Conservation (phyloP, 1,284 basidiomycete genomes). For the Ceratobasidium sp. region DNA sequence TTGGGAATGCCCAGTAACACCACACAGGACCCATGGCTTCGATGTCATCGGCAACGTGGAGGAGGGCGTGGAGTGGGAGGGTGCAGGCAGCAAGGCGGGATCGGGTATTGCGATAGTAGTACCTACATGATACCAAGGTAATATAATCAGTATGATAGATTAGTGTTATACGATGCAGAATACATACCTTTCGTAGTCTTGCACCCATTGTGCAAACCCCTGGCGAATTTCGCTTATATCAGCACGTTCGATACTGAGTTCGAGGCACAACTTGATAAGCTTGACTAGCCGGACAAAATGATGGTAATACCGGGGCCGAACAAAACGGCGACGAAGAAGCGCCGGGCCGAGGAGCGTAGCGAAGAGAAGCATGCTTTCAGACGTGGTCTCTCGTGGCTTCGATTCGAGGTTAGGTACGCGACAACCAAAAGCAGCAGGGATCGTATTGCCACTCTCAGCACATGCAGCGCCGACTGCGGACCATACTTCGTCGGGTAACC, state of each 20-base stretch:
- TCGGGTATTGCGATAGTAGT: slow-evolving; percentile 60
- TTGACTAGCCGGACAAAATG: slow-evolving; percentile 62
- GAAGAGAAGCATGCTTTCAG: slow-evolving; percentile 61
- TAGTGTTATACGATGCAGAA: slow-evolving; percentile 56
- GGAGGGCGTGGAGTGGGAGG: slow-evolving; percentile 61
- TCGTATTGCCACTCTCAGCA: slow-evolving; percentile 54
- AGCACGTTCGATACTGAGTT: slow-evolving; percentile 58
- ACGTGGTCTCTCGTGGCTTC: slow-evolving; percentile 55
- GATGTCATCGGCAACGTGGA: slow-evolving; percentile 58
- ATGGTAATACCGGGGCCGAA: slow-evolving; percentile 57
- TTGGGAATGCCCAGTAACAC: slow-evolving; percentile 62
- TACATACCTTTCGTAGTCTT: slow-evolving; percentile 61
- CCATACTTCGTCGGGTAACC: neutral
- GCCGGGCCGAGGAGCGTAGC: slow-evolving; percentile 60
- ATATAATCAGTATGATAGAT: neutral
- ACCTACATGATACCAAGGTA: slow-evolving; percentile 52
- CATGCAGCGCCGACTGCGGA: slow-evolving; percentile 56
- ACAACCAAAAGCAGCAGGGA: slow-evolving; percentile 61
- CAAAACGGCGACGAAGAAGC: slow-evolving; percentile 57
- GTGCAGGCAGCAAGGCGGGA: slow-evolving; percentile 58
- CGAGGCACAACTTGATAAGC: slow-evolving; percentile 60
- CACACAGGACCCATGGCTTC: slow-evolving; percentile 54
- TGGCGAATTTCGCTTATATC: slow-evolving; percentile 57
- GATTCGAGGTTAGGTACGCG: slow-evolving; percentile 59
- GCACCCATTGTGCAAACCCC: slow-evolving; percentile 62